These are phyloP conservation scores for Neoboletus subvelutipes DNA, from an alignment of 768 basidiomycete genomes.

Conservation along the genomic window DNA sequence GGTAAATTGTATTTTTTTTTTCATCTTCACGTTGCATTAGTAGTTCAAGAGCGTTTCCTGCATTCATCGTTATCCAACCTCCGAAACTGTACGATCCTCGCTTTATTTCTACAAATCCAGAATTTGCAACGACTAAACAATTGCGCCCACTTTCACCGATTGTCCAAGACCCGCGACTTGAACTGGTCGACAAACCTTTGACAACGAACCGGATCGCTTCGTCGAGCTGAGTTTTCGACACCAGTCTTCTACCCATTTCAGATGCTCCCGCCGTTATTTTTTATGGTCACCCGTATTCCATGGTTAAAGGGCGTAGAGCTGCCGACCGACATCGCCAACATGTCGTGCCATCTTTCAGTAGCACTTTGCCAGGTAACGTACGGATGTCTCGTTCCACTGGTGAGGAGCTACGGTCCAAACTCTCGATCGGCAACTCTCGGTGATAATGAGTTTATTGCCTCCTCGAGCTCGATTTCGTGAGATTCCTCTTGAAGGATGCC, in stretches of 20 bases:
- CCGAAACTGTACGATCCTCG: not conserved
- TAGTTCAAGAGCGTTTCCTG: not conserved
- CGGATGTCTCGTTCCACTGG: too few species aligned
- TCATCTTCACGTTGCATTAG: not conserved
- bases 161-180: not conserved
- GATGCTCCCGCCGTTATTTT: too few species aligned
- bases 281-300: too few species aligned
- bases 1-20: not conserved
- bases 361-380: too few species aligned
- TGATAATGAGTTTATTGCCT: too few species aligned
- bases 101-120: not conserved
- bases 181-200: not conserved
- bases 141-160: not conserved
- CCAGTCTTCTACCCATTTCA: not conserved
- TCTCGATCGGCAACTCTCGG: too few species aligned
- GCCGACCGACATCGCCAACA: too few species aligned
- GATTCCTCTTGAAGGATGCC: too few species aligned
- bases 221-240: not conserved
- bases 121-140: not conserved
- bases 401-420: too few species aligned
- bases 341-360: too few species aligned
- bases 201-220: not conserved
- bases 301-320: too few species aligned
- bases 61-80: not conserved
- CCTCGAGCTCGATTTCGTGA: too few species aligned